Evolutionary conservation across 169 alveolate genomes (phyloP).

Genomic region (Plasmodium cynomolgi): DNA sequence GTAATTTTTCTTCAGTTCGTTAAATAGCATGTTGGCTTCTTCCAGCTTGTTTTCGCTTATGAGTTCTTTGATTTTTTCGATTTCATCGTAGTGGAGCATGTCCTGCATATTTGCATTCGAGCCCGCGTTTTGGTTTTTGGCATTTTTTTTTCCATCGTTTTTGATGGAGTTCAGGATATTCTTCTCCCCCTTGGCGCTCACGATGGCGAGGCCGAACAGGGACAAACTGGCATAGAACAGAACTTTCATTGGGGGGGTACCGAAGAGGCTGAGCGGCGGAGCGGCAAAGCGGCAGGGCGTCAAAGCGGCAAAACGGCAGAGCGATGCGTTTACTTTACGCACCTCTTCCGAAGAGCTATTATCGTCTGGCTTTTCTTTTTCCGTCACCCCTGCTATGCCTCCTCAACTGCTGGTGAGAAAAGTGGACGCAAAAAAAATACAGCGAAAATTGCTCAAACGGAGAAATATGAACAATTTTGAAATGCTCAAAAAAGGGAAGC

Average conservation of each 20-base stretch:
- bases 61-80: conserved; percentile 52
- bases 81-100: not conserved
- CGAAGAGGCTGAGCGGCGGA: not conserved
- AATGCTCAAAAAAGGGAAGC: not conserved
- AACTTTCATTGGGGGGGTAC: not conserved
- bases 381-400: not conserved
- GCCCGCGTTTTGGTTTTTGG: not conserved
- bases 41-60: conserved; percentile 31
- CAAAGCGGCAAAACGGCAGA: not conserved
- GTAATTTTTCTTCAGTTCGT: conserved; percentile 14
- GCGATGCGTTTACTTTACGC: not conserved
- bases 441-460: not conserved
- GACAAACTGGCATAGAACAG: not conserved
- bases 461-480: not conserved
- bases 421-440: not conserved
- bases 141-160: not conserved
- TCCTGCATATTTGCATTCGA: not conserved
- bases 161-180: conserved; percentile 3
- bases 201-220: not conserved
- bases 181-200: conserved; percentile 21
- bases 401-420: not conserved
- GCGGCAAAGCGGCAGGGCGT: not conserved
- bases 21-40: conserved; percentile 39
- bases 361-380: not conserved
- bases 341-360: not conserved